Base-by-base conservation (phyloP, 2,329 filamentous ascomycete species). In the Leptodontidium sp. region DNA sequence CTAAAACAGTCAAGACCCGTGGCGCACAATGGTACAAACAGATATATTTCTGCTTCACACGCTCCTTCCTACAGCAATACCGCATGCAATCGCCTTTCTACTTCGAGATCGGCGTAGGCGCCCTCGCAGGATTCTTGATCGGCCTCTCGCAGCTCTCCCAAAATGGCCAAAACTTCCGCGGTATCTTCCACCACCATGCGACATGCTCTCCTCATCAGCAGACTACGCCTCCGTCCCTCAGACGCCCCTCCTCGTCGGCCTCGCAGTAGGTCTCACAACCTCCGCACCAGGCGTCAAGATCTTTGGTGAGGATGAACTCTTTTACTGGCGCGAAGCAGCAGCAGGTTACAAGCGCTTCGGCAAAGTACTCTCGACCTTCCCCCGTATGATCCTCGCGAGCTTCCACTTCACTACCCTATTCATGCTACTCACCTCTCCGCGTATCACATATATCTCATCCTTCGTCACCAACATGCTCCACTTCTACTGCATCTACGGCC, bases 401-500 rank as follows among this genome's bases (percentile, higher is more conserved):
- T 74, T 88, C 61, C 87, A 89, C 75, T 88, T 88, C 76, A 83
- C 85, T 0, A 82, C 84, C 4, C 78, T 85, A 21, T 78, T 87
- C 15, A 80, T 84, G 47, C 71, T 87, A 1, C 80, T 88, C 8
- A 79, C 82, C 0, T 82, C 81, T 3, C 85, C 86, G 1, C 78
- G 84, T 26, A 86, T 88, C 21, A 74, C 75, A n/a, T 89, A 83
- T 79, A 75, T 77, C 26, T 75, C 81, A 11, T 84, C 84, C 32
- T 88, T 85, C 74, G 64, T 80, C 15, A 82, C 81, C 7, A 88
- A 88, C 66, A 73, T 88, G 57, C 69, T 84, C 11, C 88, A 88
- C 77, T 88, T 87, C 73, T 89, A 84, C 78, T 84, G 84, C 73
- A 85, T 88, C 62, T 88, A 88, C 74, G 86, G 87, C 0, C 80